These are phyloP conservation scores for Trichocladium antarcticum DNA, from an alignment of 495 filamentous ascomycete genomes.

Conservation along the genomic window DNA sequence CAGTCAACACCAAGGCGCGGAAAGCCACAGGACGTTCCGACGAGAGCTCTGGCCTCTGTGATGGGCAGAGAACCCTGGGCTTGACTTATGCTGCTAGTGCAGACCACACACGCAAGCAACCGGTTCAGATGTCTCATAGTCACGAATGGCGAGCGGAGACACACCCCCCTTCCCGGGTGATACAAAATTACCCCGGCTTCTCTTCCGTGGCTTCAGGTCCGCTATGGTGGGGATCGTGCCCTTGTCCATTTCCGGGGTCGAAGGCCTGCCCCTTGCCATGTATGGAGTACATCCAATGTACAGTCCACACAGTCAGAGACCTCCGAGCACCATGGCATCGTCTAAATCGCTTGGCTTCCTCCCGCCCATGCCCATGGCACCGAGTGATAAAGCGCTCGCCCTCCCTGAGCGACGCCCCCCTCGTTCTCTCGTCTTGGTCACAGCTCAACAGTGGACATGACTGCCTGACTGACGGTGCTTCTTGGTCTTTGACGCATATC, in stretches of 20 bases:
- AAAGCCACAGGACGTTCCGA: neutral
- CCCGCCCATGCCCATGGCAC: constrained; percentile 2
- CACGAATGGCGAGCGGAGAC: neutral
- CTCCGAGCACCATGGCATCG: neutral
- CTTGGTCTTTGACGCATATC: neutral
- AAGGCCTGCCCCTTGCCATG: too few species aligned
- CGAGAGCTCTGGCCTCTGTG: neutral
- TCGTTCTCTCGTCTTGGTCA: neutral
- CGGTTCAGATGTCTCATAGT: constrained; percentile 3
- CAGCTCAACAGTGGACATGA: neutral
- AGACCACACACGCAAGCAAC: neutral
- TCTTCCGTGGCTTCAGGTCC: constrained; percentile 3
- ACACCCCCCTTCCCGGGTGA: neutral
- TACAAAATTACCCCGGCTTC: constrained; percentile 1
- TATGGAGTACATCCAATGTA: neutral
- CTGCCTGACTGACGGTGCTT: neutral
- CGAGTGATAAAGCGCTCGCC: constrained; percentile 13
- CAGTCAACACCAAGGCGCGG: neutral
- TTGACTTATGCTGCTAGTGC: neutral
- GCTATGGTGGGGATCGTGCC: constrained; percentile 1
- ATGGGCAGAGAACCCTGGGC: neutral
- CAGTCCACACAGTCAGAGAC: too few species aligned
- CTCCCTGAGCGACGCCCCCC: neutral
- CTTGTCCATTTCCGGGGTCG: constrained; percentile 1
- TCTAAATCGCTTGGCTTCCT: constrained; percentile 17